Evolutionary conservation across 2,329 filamentous ascomycete genomes (phyloP).

Genomic region (Cylindrodendrum hubeiense): DNA sequence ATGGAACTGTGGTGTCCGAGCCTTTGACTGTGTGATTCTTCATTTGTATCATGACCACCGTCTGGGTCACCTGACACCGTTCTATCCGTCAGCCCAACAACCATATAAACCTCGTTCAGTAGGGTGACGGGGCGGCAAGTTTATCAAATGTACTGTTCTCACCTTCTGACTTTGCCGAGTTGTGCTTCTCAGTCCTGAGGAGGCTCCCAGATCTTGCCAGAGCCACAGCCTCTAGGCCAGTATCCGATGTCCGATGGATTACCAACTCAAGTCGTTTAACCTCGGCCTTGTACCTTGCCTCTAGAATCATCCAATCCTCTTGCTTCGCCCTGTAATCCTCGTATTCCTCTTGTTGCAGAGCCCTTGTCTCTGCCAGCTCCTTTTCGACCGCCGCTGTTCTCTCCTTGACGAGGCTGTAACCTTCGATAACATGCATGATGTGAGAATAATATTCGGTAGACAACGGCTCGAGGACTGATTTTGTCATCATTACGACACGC

Average conservation of each 20-base stretch:
- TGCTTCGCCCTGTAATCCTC: constrained; percentile 48
- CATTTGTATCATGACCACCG: not conserved
- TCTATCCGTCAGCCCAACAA: constrained; percentile 5
- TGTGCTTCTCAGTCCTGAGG: constrained; percentile 26
- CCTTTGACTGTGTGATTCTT: not conserved
- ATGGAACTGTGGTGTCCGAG: constrained; percentile 30
- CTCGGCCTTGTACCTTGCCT: constrained; percentile 45
- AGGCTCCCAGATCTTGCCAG: constrained; percentile 58
- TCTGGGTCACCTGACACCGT: constrained; percentile 5
- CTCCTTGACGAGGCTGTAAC: constrained; percentile 46
- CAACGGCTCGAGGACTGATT: constrained; percentile 49
- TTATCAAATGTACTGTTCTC: not conserved
- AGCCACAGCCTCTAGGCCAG: constrained; percentile 59
- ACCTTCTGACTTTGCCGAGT: not conserved
- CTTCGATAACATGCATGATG: constrained; percentile 54
- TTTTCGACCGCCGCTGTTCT: constrained; percentile 50
- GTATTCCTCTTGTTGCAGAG: constrained; percentile 45
- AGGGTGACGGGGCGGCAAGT: too few relatives aligned
- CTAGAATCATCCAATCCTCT: constrained; percentile 39
- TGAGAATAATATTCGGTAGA: constrained; percentile 58
- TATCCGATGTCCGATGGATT: constrained; percentile 52
- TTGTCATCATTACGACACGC: constrained; percentile 56
- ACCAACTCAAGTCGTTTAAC: constrained; percentile 49
- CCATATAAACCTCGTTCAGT: not conserved
- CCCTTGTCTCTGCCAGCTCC: constrained; percentile 54